A percentile compares a stretch with the other conserved stretches of the same genome.
Conservation (phyloP, 192 early-diverging fungal species). For the Mycoemilia scoparia region DNA sequence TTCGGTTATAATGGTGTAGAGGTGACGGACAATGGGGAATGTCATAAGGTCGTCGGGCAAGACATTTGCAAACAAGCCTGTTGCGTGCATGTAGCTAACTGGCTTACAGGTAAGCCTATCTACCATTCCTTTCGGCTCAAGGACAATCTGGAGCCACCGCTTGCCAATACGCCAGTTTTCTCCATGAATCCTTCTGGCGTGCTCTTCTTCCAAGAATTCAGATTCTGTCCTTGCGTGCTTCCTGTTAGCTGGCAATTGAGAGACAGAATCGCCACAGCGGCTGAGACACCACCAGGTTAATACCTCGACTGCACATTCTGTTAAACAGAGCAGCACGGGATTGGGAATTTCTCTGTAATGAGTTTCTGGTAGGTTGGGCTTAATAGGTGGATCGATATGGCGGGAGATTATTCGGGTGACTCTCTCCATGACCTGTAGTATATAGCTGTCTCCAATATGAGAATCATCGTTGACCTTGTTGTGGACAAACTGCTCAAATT, state of each 20-base stretch:
- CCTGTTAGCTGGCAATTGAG: neutral
- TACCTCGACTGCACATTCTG: conserved; percentile 25
- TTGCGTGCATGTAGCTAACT: conserved; percentile 20
- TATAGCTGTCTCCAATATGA: conserved; percentile 14
- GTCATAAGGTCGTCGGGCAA: conserved; percentile 26
- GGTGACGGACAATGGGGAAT: conserved; percentile 34
- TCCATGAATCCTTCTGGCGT: conserved; percentile 2
- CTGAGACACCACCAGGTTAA: conserved; percentile 31
- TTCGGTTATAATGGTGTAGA: conserved; percentile 34
- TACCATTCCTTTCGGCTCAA: conserved; percentile 8
- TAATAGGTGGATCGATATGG: conserved; percentile 9
- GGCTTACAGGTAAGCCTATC: conserved; percentile 4
- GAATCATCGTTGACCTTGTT: conserved; percentile 6
- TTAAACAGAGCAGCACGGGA: conserved; percentile 18
- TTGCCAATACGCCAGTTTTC: conserved; percentile 13
- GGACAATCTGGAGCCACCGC: conserved; percentile 18
- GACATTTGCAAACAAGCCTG: conserved; percentile 24
- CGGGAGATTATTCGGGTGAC: conserved; percentile 13
- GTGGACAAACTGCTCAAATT: conserved; percentile 20
- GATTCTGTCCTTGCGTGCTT: conserved; percentile 5
- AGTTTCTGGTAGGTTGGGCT: conserved; percentile 17
- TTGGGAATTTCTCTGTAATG: conserved; percentile 30
- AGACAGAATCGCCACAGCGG: conserved; percentile 7
- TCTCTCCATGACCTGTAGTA: conserved; percentile 15
- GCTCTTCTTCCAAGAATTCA: conserved; percentile 21